These are phyloP conservation scores for Pulveroboletus sp. DNA, from an alignment of 768 basidiomycete genomes.

Conservation along the genomic window DNA sequence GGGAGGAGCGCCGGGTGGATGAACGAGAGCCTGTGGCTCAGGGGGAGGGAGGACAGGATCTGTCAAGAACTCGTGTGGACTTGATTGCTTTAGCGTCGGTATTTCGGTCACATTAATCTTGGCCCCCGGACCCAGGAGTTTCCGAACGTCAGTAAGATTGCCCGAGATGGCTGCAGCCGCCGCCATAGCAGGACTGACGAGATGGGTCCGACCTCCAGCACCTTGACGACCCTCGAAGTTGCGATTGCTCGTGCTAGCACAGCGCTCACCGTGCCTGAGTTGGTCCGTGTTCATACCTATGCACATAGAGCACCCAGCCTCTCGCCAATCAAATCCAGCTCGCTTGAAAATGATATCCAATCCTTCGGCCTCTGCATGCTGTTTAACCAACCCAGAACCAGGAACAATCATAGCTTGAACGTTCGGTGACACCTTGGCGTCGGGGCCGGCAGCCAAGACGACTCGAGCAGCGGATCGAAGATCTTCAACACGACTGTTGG, in stretches of 20 bases:
- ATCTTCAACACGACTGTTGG: slow-evolving; percentile 92
- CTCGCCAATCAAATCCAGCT: slow-evolving; percentile 93
- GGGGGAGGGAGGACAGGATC: slow-evolving; percentile 59
- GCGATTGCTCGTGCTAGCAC: slow-evolving; percentile 88
- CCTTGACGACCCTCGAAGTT: slow-evolving; percentile 92
- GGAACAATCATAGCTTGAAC: slow-evolving; percentile 90
- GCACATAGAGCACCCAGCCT: slow-evolving; percentile 96
- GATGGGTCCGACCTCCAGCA: slow-evolving; percentile 85
- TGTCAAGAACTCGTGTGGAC: slow-evolving; percentile 71
- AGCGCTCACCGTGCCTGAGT: slow-evolving; percentile 74
- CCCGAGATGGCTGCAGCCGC: slow-evolving; percentile 87
- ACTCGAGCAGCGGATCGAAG: slow-evolving; percentile 73
- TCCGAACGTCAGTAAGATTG: slow-evolving; percentile 79
- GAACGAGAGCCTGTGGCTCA: slow-evolving; percentile 37
- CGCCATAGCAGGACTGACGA: slow-evolving; percentile 90
- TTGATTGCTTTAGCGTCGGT: slow-evolving; percentile 63
- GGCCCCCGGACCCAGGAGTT: slow-evolving; percentile 50
- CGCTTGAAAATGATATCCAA: slow-evolving; percentile 82
- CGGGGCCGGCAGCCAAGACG: slow-evolving; percentile 65
- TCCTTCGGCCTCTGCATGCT: slow-evolving; percentile 87
- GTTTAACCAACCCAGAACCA: slow-evolving; percentile 85
- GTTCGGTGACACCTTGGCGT: slow-evolving; percentile 66
- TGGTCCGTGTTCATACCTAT: slow-evolving; percentile 95
- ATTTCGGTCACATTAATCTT: slow-evolving; percentile 38
- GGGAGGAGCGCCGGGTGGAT: slow-evolving; percentile 30